These are phyloP conservation scores for Cladophialophora psammophila DNA, from an alignment of 2,329 filamentous ascomycete genomes.

Conservation along the genomic window DNA sequence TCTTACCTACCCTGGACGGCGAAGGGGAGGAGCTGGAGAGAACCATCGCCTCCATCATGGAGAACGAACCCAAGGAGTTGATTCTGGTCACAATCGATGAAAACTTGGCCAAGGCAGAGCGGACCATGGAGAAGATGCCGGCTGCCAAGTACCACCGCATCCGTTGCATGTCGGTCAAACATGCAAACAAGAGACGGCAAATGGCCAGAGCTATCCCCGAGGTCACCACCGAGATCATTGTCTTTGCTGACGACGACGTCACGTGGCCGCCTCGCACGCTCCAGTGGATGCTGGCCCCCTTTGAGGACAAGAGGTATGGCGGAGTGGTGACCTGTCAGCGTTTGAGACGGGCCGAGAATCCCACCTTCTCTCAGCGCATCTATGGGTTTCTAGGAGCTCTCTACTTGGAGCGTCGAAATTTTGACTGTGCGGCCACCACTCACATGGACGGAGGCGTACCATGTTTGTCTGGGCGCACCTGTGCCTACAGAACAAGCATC, in stretches of 20 bases:
- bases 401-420: slow-evolving; percentile 93
- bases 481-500: slow-evolving; percentile 89
- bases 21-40: slow-evolving; percentile 82
- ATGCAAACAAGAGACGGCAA: slow-evolving; percentile 94
- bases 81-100: slow-evolving; percentile 87
- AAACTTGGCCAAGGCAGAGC: slow-evolving; percentile 73
- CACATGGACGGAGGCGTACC: slow-evolving; percentile 95
- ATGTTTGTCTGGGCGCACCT: slow-evolving; percentile 93
- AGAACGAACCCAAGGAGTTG: slow-evolving; percentile 68
- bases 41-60: slow-evolving; percentile 70
- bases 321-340: slow-evolving; percentile 93
- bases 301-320: slow-evolving; percentile 81
- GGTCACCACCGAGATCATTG: slow-evolving; percentile 81
- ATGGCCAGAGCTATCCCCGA: slow-evolving; percentile 89
- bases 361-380: slow-evolving; percentile 66
- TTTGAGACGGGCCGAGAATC: slow-evolving; percentile 72
- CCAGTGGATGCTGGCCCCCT: slow-evolving; percentile 90
- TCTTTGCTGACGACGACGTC: slow-evolving; percentile 96
- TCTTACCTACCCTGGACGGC: slow-evolving; percentile 91
- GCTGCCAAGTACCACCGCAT: slow-evolving; percentile 43
- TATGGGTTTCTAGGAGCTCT: slow-evolving; percentile 92
- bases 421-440: slow-evolving; percentile 94
- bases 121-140: slow-evolving; percentile 63
- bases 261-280: slow-evolving; percentile 87
- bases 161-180: slow-evolving; percentile 65